Evolutionary conservation across 2,329 filamentous ascomycete species (phyloP).

Genomic region (Pyrenophora tritici-repentis): DNA sequence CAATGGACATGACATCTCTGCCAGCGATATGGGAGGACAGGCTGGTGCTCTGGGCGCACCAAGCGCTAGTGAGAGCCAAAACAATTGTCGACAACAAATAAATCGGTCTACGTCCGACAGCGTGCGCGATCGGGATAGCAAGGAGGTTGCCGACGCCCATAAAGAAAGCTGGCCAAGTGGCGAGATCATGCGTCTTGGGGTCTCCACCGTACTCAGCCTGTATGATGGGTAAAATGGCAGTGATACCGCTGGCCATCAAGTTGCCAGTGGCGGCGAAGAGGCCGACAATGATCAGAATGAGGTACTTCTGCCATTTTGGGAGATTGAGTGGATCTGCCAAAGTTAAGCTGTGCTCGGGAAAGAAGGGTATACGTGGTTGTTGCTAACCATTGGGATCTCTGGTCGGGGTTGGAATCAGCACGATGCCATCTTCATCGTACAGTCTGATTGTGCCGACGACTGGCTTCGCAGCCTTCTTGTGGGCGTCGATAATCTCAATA

Average conservation of each 20-base stretch:
- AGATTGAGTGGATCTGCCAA: constrained; percentile 13
- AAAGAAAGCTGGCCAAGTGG: constrained; percentile 18
- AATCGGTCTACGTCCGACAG: constrained; percentile 14
- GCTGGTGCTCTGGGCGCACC: constrained; percentile 13
- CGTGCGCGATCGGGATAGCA: constrained; percentile 15
- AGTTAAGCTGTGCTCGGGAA: background rate
- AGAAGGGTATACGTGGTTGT: background rate
- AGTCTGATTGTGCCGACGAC: constrained; percentile 18
- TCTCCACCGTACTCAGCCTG: constrained; percentile 8
- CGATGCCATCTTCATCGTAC: constrained; percentile 14
- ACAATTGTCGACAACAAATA: constrained; percentile 15
- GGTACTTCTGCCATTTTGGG: constrained; percentile 15
- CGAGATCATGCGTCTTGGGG: constrained; percentile 12
- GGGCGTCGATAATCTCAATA: constrained; percentile 13
- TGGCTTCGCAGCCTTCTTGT: constrained; percentile 17
- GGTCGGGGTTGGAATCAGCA: constrained; percentile 18
- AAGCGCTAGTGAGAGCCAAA: constrained; percentile 13
- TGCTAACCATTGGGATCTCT: constrained; percentile 16
- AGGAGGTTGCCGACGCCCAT: constrained; percentile 18
- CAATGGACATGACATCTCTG: constrained; percentile 17
- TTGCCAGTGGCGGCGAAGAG: constrained; percentile 15
- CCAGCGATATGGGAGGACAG: constrained; percentile 16
- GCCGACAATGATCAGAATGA: constrained; percentile 16
- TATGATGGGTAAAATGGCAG: constrained; percentile 14
- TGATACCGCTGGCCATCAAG: constrained; percentile 17